These are phyloP conservation scores for Psilocybe tampanensis DNA, from an alignment of 768 basidiomycete genomes.

Conservation along the genomic window DNA sequence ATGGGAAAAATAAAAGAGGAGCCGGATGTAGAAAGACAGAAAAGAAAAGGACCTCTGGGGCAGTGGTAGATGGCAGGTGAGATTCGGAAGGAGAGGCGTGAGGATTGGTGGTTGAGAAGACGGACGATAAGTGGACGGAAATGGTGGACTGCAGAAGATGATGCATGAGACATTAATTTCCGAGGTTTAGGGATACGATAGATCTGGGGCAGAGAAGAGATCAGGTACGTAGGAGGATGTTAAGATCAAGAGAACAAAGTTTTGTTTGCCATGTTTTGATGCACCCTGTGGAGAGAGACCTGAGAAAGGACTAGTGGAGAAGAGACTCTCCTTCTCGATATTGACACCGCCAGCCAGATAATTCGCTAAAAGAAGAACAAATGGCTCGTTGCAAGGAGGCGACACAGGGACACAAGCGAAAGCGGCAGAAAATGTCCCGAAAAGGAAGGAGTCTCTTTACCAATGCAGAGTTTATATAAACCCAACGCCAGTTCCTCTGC, in stretches of 20 bases:
- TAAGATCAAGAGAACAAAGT: slow-evolving; percentile 12
- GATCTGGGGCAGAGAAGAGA: slow-evolving; percentile 5
- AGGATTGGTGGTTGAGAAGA: background rate
- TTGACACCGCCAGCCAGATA: too few relatives aligned
- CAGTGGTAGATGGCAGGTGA: background rate
- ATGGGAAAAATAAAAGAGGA: background rate
- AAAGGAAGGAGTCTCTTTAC: slow-evolving; percentile 8
- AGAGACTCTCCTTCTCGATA: too few relatives aligned
- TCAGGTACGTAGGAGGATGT: slow-evolving; percentile 18
- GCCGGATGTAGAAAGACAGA: background rate
- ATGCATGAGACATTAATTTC: slow-evolving; percentile 38
- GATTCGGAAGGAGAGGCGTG: slow-evolving; percentile 5
- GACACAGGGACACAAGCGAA: slow-evolving; percentile 4
- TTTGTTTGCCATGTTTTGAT: slow-evolving; percentile 12
- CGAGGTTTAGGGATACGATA: slow-evolving; percentile 25
- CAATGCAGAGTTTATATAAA: slow-evolving; percentile 7
- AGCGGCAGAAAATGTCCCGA: slow-evolving; percentile 7
- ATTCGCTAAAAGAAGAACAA: slow-evolving; percentile 8
- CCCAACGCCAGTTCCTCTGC: background rate
- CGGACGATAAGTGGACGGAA: background rate
- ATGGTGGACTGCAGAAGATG: slow-evolving; percentile 10
- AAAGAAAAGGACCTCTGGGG: background rate
- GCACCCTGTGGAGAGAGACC: slow-evolving; percentile 15
- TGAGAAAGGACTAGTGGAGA: too few relatives aligned
- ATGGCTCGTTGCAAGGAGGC: slow-evolving; percentile 9